Base-by-base conservation (phyloP, 2,329 filamentous ascomycete genomes). In the Aspergillus tamarii region DNA sequence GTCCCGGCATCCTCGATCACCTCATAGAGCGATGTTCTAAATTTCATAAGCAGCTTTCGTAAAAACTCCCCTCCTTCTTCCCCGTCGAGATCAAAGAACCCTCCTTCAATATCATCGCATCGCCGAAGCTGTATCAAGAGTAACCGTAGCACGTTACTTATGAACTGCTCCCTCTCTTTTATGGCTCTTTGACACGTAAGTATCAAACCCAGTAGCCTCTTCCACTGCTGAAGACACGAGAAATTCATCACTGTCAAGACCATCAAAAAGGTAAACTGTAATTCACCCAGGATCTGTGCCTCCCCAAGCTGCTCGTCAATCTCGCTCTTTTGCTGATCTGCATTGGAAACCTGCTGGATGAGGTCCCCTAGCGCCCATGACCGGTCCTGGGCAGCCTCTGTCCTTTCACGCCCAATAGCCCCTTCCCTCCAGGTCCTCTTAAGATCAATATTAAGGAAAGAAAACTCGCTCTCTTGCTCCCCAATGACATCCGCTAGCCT, bases 191-290 rank as follows among this genome's bases (percentile, higher is more conserved):
- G 80, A 69, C 85, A 88, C 0, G 87, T 89, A 57, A 89, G 77
- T 9, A 88, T 76, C 28, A 90, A 74, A 1, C 77, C 77, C 11
- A 89, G 75, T 12, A 89, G 67, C 43, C 88, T 77, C 70, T 87
- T 88, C 88, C 88, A 90, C 71, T 89, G 87, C 72, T 89, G 86
- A 4, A 89, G 76, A 69, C 87, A 89, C 2, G 87, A 88, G 72
- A 85, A 88, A 71, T 89, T 90, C 78, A 88, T 88, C 66, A 89
- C 78, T 6, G 86, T 88, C 63, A 89, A 70, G 2, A 87, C 81
- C 84, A 87, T 88, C 11, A 89, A 74, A 68, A 89, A 89, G 36
- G 82, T 82, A 69, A 89, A 87, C 67, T 89, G 86, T 60, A 89
- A 70, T 69, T 89, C 88, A 19, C 86, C 88, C 16, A 89, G 72